Evolutionary conservation across 257 asterid species (phyloP).

Genomic region (Solanum pinnatisectum): DNA sequence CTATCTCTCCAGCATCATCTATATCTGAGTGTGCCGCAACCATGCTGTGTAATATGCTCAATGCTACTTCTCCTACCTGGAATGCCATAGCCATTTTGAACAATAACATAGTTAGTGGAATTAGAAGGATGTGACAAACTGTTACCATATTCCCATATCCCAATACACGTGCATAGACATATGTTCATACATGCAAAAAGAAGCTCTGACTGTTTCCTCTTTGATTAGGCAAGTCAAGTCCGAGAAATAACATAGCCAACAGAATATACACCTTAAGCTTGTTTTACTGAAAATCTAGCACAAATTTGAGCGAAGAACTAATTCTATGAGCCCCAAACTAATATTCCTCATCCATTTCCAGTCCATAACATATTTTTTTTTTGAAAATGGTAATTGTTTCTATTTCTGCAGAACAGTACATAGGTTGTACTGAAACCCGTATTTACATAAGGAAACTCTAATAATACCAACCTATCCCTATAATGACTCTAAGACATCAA

Average conservation of each 20-base stretch:
- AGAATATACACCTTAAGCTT: background rate
- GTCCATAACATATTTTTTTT: background rate
- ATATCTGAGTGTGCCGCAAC: conserved; percentile 96
- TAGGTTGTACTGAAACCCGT: too few relatives aligned
- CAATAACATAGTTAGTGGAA: background rate
- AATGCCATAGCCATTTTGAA: conserved; percentile 1
- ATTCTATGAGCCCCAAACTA: background rate
- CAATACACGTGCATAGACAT: background rate
- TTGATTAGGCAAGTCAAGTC: background rate
- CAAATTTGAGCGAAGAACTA: background rate
- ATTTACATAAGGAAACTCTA: too few relatives aligned
- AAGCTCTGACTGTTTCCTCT: background rate
- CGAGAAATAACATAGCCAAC: background rate
- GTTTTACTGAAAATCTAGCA: background rate
- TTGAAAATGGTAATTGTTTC: too few relatives aligned
- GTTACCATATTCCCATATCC: background rate
- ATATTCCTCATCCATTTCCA: background rate
- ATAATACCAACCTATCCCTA: too few relatives aligned
- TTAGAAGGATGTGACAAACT: background rate
- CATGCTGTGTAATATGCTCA: conserved; percentile 92
- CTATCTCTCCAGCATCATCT: conserved; percentile 99
- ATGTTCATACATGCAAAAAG: background rate
- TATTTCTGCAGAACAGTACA: too few relatives aligned
- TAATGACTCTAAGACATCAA: too few relatives aligned
- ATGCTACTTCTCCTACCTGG: conserved; percentile 91